Conservation (phyloP, 2,329 filamentous ascomycete species). For the Beauveria bassiana region DNA sequence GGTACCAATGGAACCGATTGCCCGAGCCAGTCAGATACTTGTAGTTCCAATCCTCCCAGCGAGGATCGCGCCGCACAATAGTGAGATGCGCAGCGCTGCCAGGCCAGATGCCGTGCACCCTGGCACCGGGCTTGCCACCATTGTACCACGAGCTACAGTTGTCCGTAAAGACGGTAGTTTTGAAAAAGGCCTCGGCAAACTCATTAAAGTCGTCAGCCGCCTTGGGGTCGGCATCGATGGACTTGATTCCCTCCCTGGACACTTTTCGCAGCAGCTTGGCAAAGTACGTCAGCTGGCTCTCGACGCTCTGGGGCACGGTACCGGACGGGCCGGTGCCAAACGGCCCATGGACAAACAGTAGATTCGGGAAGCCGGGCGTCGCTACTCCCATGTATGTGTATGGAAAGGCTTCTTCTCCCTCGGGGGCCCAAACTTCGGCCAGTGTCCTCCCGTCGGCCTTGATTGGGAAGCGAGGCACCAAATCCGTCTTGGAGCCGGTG, state of each 20-base stretch:
- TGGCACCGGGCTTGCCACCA: conserved; percentile 50
- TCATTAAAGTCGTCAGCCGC: conserved; percentile 58
- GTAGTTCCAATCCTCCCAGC: conserved; percentile 50
- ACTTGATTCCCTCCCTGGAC: conserved; percentile 56
- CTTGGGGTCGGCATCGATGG: conserved; percentile 46
- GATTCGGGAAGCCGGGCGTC: conserved; percentile 59
- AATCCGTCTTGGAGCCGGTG: conserved; percentile 56
- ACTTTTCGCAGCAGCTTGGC: conserved; percentile 62
- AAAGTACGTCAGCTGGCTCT: conserved; percentile 57
- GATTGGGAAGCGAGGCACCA: conserved; percentile 54
- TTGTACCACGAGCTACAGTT: conserved; percentile 69
- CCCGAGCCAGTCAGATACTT: conserved; percentile 35
- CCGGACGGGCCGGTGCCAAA: conserved; percentile 53
- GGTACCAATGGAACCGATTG: conserved; percentile 50
- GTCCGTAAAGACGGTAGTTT: conserved; percentile 47
- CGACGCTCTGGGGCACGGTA: conserved; percentile 59
- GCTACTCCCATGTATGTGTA: conserved; percentile 60
- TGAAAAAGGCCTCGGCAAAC: conserved; percentile 50
- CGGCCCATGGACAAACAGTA: conserved; percentile 57
- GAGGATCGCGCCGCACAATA: conserved; percentile 44
- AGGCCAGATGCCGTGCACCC: conserved; percentile 64
- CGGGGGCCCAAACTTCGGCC: conserved; percentile 46
- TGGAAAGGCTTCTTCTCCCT: conserved; percentile 51
- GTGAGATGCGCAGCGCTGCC: conserved; percentile 58
- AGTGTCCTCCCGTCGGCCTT: conserved; percentile 47